Evolutionary conservation across 768 basidiomycete species (phyloP).

Genomic region (Clavulina sp.): DNA sequence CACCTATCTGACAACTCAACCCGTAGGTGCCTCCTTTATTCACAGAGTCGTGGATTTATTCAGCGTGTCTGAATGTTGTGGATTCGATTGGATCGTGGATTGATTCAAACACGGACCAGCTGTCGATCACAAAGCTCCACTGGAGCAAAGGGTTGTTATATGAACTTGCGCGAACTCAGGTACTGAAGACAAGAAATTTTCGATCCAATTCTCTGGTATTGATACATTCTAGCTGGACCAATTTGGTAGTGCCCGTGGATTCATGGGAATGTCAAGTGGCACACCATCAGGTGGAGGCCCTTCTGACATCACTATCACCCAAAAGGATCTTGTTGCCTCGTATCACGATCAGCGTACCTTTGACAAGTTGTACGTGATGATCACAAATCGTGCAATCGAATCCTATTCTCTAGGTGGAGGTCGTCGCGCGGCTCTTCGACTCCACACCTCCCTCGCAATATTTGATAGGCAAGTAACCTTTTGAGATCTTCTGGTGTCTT

Average conservation of each 20-base stretch:
- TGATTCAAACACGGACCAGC: conserved; percentile 29
- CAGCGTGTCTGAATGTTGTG: conserved; percentile 67
- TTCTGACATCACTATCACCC: conserved; percentile 41
- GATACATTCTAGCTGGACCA: conserved; percentile 50
- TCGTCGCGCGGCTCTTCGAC: conserved; percentile 65
- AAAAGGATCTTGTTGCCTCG: conserved; percentile 40
- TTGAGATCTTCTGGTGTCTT: not conserved
- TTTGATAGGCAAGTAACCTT: conserved; percentile 60
- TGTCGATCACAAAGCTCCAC: conserved; percentile 34
- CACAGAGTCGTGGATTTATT: conserved; percentile 87
- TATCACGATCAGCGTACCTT: conserved; percentile 41
- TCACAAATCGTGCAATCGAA: conserved; percentile 71
- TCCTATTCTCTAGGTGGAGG: conserved; percentile 71
- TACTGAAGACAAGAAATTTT: conserved; percentile 18
- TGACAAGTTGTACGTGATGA: conserved; percentile 54
- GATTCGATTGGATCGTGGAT: conserved; percentile 63
- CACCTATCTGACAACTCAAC: conserved; percentile 18
- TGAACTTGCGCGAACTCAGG: conserved; percentile 79
- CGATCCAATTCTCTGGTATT: not conserved
- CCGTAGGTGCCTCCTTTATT: conserved; percentile 46
- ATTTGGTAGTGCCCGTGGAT: conserved; percentile 53
- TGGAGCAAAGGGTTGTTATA: conserved; percentile 78
- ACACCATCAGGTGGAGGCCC: too few species aligned
- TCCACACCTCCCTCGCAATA: conserved; percentile 75
- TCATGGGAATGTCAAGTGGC: conserved; percentile 25